phyloP scores from a whole-genome alignment of 106 monocot genomes.

The Phalaenopsis aphrodite region DNA sequence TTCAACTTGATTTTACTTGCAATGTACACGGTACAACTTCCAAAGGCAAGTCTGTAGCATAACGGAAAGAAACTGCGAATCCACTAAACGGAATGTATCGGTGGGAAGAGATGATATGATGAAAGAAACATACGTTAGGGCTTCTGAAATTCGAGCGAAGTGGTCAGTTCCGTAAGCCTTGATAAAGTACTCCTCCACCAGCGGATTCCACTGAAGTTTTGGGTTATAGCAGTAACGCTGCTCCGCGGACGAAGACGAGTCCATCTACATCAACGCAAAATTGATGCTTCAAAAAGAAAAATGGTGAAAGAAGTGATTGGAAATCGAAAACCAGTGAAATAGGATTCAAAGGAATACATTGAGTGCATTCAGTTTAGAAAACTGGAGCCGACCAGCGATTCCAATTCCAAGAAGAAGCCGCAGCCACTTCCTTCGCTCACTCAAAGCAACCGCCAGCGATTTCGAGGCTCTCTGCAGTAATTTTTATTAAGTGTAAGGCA shows the following conservation, averaged over 20 bases:
- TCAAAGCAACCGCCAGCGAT: neutral
- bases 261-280: conserved; percentile 32
- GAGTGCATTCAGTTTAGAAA: neutral
- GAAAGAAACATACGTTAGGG: conserved; percentile 53
- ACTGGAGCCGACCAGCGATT: neutral
- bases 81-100: neutral
- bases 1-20: neutral
- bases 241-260: conserved; percentile 21
- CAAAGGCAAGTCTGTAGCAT: neutral
- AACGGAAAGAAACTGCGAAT: neutral
- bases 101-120: neutral
- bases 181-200: conserved; percentile 86
- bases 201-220: conserved; percentile 57
- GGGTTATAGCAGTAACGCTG: conserved; percentile 67
- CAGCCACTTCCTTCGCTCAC: neutral
- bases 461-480: too few species aligned
- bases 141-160: conserved; percentile 72
- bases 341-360: neutral
- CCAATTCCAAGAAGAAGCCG: neutral
- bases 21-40: neutral
- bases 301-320: neutral
- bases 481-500: too few species aligned
- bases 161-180: conserved; percentile 78
- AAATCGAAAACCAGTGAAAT: neutral
- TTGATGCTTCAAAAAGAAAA: neutral